Base-by-base conservation (phyloP, 306 rosid species). In the Senna siamea region DNA sequence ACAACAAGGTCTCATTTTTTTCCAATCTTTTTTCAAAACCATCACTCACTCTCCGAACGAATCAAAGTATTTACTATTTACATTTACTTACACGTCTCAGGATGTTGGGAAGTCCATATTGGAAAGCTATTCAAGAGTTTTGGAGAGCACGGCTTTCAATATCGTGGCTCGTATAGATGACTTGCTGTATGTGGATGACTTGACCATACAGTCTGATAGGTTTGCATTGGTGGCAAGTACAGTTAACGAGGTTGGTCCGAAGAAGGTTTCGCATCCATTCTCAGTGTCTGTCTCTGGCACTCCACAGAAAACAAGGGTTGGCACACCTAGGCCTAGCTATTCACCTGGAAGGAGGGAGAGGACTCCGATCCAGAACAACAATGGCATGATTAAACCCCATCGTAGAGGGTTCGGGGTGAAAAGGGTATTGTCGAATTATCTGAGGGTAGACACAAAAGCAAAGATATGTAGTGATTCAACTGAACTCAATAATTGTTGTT, bases 71-170 rank as follows among this genome's bases (percentile, higher is more conserved):
- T 26, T 1, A 26, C n/a, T n/a, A n/a, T 70, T 56, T 10, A 26
- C 3, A 41, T 64, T 53, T 26, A 66, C 71, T 74, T 66, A 15
- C 19, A 43, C 47, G 32, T 83, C 72, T 62, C 97, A 93, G 97
- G 98, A 93, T 82, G 86, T 89, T 61, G 98, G 98, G 32, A 93
- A 93, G 75, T 87, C 97, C n/a, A 80, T 93, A 69, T 81, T 93
- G 44, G 98, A 93, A 79, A 86, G 98, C 92, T 93, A 89, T 72
- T 93, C 98, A 40, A 87, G 98, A 75, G 97, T 91, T 34, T 66
- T 93, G 76, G 98, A 93, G 88, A 91, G 98, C 87, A 76, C 87
- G 51, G 93, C 97, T 51, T 91, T 80, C 44, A 93, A 93, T 78
- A 82, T 90, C 60, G 86, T 91, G 30, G 92, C 98, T 37, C 93